Evolutionary conservation across 306 rosid genomes (phyloP), one percentile per base, ranked within the genome.

Genomic region (Cicer chorassanicum): DNA sequence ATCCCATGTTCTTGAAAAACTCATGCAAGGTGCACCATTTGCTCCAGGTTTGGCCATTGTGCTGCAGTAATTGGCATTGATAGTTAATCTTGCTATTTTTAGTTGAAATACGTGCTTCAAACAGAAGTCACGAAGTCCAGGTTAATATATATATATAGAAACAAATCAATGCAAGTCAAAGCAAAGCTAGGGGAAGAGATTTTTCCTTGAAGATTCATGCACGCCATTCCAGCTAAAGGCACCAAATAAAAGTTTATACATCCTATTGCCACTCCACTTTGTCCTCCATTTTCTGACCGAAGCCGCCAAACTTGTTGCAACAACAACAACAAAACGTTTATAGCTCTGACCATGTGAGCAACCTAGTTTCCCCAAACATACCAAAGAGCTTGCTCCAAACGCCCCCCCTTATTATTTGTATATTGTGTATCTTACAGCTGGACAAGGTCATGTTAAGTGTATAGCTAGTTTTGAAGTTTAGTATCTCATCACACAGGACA

Each of bases 81-180:
- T 65, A 55, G 49, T 71, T 76, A 29, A 18, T 77, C 48, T 11
- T 19, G 56, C 41, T 63, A 38, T 70, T 67, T 73, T 60, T 16
- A 43, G 73, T 66, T 72, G 59, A 54, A 76, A 76, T 4, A 55
- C 9, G 9, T 45, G 51, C 49, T 75, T 75, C 68, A 68, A 71
- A n/a, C 67, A 12, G 21, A 14, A 76, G 64, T 67, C 40, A 44
- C 7, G 4, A 72, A 70, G 16, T 79, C 34, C 39, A 70, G 49
- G 54, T 70, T 75, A 41, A 57, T 9, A 9, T 50, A 62, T 50
- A 62, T 55, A 70, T 39, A 57, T 61, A 55, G 42, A 65, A 36
- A 19, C 44, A 54, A 55, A 68, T 74, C 34, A 57, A 43, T 24
- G 60, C 18, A 19, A 50, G 53, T 16, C 65, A 71, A 54, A 40